Percentiles rank a stretch among this genome's conserved stretches.
phyloP scores from a whole-genome alignment of 495 filamentous ascomycete species.

The Hypoxylon cercidicola region DNA sequence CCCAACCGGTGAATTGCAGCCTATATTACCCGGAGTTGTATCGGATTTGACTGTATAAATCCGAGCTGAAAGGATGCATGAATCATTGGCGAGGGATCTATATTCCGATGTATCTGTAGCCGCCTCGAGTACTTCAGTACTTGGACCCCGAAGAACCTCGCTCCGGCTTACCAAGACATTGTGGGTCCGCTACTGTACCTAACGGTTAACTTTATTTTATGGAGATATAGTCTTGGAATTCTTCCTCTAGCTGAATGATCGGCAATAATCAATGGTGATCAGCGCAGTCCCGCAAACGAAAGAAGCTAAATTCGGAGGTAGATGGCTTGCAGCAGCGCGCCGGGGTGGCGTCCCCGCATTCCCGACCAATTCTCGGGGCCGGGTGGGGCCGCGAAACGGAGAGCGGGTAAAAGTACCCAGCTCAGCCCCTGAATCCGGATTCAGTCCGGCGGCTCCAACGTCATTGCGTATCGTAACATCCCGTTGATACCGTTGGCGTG shows the following conservation, averaged over 20 bases:
- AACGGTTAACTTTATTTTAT: constrained; percentile 1
- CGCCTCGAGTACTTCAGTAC: no score
- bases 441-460: neutral
- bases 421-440: neutral
- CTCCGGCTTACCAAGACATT: neutral
- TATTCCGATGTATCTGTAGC: no score
- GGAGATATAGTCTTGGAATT: neutral
- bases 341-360: neutral
- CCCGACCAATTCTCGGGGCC: neutral
- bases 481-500: neutral
- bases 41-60: constrained; percentile 1
- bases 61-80: neutral
- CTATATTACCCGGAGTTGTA: neutral
- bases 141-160: no score
- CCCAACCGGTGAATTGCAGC: neutral
- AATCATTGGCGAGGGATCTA: no score
- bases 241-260: neutral
- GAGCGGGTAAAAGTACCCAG: neutral
- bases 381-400: neutral
- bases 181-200: neutral
- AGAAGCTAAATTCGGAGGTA: neutral
- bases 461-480: neutral
- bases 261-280: neutral
- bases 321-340: neutral
- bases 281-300: neutral